phyloP scores from a whole-genome alignment of 2,329 filamentous ascomycete species.

The Neofusicoccum parvum region DNA sequence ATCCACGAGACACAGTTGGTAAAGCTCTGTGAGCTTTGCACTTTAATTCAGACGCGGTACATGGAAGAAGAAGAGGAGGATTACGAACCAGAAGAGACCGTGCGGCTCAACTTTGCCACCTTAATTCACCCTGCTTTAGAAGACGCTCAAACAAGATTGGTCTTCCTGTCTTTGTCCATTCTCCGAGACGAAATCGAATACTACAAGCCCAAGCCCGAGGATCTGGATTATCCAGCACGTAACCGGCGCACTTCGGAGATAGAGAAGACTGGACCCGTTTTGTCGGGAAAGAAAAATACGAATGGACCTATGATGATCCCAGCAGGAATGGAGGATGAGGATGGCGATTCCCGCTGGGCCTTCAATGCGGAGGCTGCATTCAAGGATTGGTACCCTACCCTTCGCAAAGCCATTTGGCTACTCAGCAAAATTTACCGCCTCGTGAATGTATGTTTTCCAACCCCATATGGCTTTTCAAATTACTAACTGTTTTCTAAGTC shows the following conservation, averaged over 20 bases:
- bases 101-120: conserved; percentile 62
- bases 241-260: conserved; percentile 48
- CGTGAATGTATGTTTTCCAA: conserved; percentile 57
- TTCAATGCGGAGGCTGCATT: conserved; percentile 60
- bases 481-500: conserved; percentile 47
- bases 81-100: conserved; percentile 49
- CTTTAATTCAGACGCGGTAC: conserved; percentile 66
- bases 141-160: conserved; percentile 67
- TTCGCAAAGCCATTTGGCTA: conserved; percentile 68
- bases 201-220: conserved; percentile 65
- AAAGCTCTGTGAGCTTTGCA: conserved; percentile 68
- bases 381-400: conserved; percentile 66
- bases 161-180: conserved; percentile 65
- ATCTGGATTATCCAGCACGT: conserved; percentile 64
- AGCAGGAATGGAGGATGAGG: conserved; percentile 52
- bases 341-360: conserved; percentile 52
- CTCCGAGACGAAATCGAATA: conserved; percentile 68
- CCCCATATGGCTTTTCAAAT: conserved; percentile 18
- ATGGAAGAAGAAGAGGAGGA: conserved; percentile 59
- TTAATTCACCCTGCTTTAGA: conserved; percentile 67
- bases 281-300: conserved; percentile 57
- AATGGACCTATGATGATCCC: conserved; percentile 35
- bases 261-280: conserved; percentile 44
- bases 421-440: conserved; percentile 70
- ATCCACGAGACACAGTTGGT: conserved; percentile 68